These are phyloP conservation scores for Dendrocalamus sinicus DNA, from an alignment of 176 grass and related monocot genomes.

Conservation along the genomic window DNA sequence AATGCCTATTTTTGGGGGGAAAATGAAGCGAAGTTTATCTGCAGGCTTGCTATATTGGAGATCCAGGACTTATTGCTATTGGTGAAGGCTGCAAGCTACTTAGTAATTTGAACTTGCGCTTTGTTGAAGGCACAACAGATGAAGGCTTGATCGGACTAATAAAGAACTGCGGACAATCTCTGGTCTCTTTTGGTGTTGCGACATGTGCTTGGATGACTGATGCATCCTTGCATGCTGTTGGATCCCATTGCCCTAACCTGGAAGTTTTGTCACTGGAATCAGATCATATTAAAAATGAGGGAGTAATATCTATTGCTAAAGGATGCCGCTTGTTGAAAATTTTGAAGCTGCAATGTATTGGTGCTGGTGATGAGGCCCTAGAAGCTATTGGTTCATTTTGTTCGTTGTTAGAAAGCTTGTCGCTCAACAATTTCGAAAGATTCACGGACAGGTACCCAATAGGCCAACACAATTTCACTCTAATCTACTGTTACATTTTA, in stretches of 20 bases:
- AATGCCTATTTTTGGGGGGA: constrained; percentile 8
- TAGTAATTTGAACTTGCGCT: constrained; percentile 65
- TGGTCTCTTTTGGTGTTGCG: constrained; percentile 63
- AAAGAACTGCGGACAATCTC: constrained; percentile 58
- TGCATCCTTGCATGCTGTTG: constrained; percentile 79
- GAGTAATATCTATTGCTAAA: constrained; percentile 74
- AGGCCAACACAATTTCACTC: background rate
- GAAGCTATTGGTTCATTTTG: constrained; percentile 80
- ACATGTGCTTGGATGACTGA: constrained; percentile 75
- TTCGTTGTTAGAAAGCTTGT: constrained; percentile 71
- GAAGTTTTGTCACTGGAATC: constrained; percentile 66
- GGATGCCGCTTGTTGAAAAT: constrained; percentile 68
- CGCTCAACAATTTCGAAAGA: constrained; percentile 73
- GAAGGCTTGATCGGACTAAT: constrained; percentile 74
- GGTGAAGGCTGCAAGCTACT: constrained; percentile 74
- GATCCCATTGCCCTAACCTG: constrained; percentile 71
- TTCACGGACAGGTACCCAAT: constrained; percentile 78
- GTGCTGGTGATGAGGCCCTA: constrained; percentile 69
- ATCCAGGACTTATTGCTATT: constrained; percentile 80
- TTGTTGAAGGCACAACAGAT: constrained; percentile 75
- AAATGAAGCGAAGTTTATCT: constrained; percentile 24
- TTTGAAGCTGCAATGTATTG: constrained; percentile 78
- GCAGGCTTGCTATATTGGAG: constrained; percentile 90
- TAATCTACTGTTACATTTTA: background rate
- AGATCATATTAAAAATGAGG: constrained; percentile 58